Base-by-base conservation (phyloP, 164 flowering plant species). In the Hamamelis virginiana region DNA sequence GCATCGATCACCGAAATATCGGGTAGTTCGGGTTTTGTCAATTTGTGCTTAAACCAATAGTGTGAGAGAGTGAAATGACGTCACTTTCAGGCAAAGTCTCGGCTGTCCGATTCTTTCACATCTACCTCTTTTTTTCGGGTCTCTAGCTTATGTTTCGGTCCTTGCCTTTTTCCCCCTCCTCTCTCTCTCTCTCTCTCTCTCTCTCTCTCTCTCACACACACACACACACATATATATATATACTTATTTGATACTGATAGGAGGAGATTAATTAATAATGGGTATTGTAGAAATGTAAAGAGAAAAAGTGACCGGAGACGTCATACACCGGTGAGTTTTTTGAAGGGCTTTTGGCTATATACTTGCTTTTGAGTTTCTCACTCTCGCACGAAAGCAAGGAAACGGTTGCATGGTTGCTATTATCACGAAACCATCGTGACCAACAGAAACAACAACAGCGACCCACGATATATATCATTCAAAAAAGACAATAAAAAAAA, bases 351-450 rank as follows among this genome's bases (percentile, higher is more conserved):
- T 45, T 66, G 9, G 41, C 6, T 14, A 43, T 6, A 19, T 9
- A 9, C 18, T 9, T 27, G 22, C 18, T 23, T 19, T 61, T n/a
- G 16, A 13, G 51, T 62, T 50, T 64, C 60, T 57, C 52, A 52
- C 22, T 60, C 23, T 60, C 50, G 66, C 63, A 77, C 70, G 75
- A 74, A 78, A 72, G 64, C 74, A 52, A 58, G 13, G 48, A 16
- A 58, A 46, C 43, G 65, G 66, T 69, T 59, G n/a, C n/a, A n/a
- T 47, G 66, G 44, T 38, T 65, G 41, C 3, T 15, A 25, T 1
- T 41, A 53, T 83, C 89, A 85, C 83, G 89, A 77, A 72, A 75
- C 23, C 67, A 74, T 80, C 75, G 85, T 87, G 86, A 84, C 48
- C 12, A 64, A 59, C 63, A 58, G 62, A 64, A 61, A 53, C 19